A percentile compares a stretch with the other conserved stretches of the same genome.
Conservation (phyloP, 1,139 yeast species). For the Kodamaea ohmeri region DNA sequence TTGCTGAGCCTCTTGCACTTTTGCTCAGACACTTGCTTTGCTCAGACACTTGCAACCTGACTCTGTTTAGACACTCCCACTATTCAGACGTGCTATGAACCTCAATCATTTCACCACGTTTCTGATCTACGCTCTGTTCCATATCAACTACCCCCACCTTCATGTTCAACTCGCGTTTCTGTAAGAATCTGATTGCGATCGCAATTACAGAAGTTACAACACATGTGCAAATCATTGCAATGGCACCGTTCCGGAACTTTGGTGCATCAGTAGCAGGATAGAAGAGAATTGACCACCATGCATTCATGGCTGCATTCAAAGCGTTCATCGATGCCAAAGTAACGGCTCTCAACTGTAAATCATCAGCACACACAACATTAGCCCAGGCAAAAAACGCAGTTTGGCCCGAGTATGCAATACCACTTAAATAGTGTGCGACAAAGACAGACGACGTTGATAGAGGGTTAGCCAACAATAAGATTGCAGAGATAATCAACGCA, state of each 20-base stretch:
- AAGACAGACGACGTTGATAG: conserved; percentile 37
- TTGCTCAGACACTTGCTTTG: too few species aligned
- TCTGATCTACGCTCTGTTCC: neutral
- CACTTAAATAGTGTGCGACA: conserved; percentile 54
- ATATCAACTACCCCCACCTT: neutral
- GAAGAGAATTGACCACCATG: conserved; percentile 60
- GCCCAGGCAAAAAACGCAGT: conserved; percentile 63
- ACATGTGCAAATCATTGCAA: conserved; percentile 55
- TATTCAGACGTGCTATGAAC: neutral
- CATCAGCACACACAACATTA: conserved; percentile 50
- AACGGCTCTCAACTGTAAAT: conserved; percentile 55
- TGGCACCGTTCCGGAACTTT: conserved; percentile 48
- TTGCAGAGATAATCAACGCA: conserved; percentile 41
- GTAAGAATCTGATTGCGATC: conserved; percentile 28
- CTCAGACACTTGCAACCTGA: too few species aligned
- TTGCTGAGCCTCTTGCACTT: too few species aligned
- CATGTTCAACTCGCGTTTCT: conserved; percentile 30
- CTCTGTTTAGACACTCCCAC: too few species aligned
- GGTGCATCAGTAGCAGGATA: conserved; percentile 53
- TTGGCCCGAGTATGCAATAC: conserved; percentile 55
- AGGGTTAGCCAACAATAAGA: conserved; percentile 38
- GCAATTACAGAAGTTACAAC: conserved; percentile 25
- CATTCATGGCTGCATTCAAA: conserved; percentile 60
- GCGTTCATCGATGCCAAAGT: conserved; percentile 62
- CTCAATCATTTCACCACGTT: neutral